These are phyloP conservation scores for Saturnispora mendoncae DNA, from an alignment of 805 yeast genomes.

Conservation along the genomic window DNA sequence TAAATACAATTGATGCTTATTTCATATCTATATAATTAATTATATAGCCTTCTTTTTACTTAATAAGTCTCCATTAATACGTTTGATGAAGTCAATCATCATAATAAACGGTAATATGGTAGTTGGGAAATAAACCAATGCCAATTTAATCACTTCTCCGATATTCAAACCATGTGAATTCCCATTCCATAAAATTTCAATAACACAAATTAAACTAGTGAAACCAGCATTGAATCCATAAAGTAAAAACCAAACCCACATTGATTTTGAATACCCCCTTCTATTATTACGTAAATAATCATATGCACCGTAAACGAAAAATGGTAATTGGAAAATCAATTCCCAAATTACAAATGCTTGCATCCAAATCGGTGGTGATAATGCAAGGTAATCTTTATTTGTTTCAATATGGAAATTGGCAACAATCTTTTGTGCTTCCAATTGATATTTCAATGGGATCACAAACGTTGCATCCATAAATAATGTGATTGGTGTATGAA, in stretches of 20 bases:
- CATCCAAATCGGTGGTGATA: constrained; percentile 58
- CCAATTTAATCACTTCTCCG: constrained; percentile 34
- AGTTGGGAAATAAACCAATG: constrained; percentile 61
- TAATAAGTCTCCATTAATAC: constrained; percentile 7
- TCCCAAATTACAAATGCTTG: constrained; percentile 64
- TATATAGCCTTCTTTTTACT: not conserved
- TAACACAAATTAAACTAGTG: constrained; percentile 68
- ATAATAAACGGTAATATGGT: constrained; percentile 54
- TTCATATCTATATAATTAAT: not conserved
- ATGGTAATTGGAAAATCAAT: constrained; percentile 67
- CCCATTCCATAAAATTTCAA: constrained; percentile 33
- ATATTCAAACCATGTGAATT: constrained; percentile 32
- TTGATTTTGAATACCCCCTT: constrained; percentile 18
- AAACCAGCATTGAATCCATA: constrained; percentile 81
- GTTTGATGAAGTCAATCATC: constrained; percentile 33
- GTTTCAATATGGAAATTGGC: constrained; percentile 48
- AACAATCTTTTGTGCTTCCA: constrained; percentile 39
- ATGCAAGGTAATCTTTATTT: constrained; percentile 62
- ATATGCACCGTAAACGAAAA: constrained; percentile 47
- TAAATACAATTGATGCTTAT: constrained; percentile 38
- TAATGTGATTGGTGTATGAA: constrained; percentile 71
- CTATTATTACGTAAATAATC: constrained; percentile 16
- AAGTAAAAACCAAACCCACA: constrained; percentile 32
- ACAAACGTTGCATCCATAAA: constrained; percentile 68
- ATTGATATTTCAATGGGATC: constrained; percentile 43